phyloP scores from a whole-genome alignment of 2,329 filamentous ascomycete species.

The Neoscytalidium dimidiatum region DNA sequence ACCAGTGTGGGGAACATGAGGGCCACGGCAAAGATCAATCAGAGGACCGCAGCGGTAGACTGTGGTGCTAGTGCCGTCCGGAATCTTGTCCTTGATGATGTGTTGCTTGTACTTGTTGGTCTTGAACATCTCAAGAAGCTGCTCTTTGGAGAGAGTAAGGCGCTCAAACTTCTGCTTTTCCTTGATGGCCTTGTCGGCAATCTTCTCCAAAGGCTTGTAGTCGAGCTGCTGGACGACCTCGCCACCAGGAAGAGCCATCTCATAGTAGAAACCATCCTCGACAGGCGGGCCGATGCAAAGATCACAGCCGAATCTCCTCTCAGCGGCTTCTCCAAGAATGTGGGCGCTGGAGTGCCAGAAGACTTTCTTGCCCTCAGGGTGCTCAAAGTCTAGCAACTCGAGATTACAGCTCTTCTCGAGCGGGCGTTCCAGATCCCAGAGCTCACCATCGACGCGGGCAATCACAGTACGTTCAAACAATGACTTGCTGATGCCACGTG shows the following conservation, averaged over 20 bases:
- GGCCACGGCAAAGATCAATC: slow-evolving; percentile 93
- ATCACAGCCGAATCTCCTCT: slow-evolving; percentile 86
- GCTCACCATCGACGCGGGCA: slow-evolving; percentile 76
- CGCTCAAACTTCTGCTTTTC: slow-evolving; percentile 96
- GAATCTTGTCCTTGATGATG: slow-evolving; percentile 91
- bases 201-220: slow-evolving; percentile 80
- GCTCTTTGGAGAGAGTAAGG: slow-evolving; percentile 83
- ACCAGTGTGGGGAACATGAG: slow-evolving; percentile 90
- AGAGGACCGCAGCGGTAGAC: slow-evolving; percentile 93
- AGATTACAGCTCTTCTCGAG: slow-evolving; percentile 86
- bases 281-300: slow-evolving; percentile 93
- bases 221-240: slow-evolving; percentile 72
- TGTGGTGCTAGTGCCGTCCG: slow-evolving; percentile 85
- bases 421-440: slow-evolving; percentile 93
- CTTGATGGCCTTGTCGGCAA: slow-evolving; percentile 84
- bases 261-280: slow-evolving; percentile 93
- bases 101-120: slow-evolving; percentile 99
- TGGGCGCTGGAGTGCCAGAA: slow-evolving; percentile 99
- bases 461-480: slow-evolving; percentile 85
- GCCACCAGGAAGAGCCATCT: slow-evolving; percentile 82
- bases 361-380: slow-evolving; percentile 79
- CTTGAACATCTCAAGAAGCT: slow-evolving; percentile 92
- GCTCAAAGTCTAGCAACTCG: slow-evolving; percentile 80
- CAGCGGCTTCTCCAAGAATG: slow-evolving; percentile 90
- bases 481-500: slow-evolving; percentile 79